These are phyloP conservation scores for Cinnamomum chago DNA, from an alignment of 164 flowering plant species.

Conservation along the genomic window DNA sequence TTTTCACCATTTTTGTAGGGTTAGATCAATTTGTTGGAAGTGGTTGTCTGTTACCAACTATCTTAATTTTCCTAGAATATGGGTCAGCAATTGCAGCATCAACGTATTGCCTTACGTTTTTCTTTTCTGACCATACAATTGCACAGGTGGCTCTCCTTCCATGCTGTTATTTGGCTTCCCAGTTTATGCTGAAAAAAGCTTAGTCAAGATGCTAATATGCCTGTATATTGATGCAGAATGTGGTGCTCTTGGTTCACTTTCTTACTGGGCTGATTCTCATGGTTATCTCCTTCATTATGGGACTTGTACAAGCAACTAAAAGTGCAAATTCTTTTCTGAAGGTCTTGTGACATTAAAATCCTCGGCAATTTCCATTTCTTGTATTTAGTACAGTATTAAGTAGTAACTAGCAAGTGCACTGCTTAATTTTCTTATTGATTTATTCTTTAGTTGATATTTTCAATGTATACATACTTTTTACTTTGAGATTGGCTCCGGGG, in stretches of 20 bases:
- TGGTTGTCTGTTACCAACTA: slow-evolving; percentile 53
- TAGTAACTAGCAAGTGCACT: neutral
- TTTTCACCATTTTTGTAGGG: slow-evolving; percentile 34
- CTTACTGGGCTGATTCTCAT: slow-evolving; percentile 90
- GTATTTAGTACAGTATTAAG: neutral
- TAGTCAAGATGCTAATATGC: neutral
- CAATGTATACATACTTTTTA: neutral
- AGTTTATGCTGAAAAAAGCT: neutral
- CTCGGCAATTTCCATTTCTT: neutral
- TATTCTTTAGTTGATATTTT: neutral
- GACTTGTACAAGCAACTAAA: slow-evolving; percentile 60
- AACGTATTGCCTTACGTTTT: slow-evolving; percentile 93
- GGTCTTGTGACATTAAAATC: slow-evolving; percentile 36
- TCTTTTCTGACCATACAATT: slow-evolving; percentile 82
- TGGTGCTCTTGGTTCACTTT: slow-evolving; percentile 77
- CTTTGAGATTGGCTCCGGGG: too few relatives aligned
- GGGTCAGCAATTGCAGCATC: slow-evolving; percentile 89
- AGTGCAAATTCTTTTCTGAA: slow-evolving; percentile 71
- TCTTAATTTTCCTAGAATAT: slow-evolving; percentile 71
- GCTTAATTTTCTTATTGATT: neutral
- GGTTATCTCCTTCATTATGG: slow-evolving; percentile 97
- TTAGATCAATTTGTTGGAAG: slow-evolving; percentile 86
- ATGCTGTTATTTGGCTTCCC: neutral
- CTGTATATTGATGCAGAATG: slow-evolving; percentile 59
- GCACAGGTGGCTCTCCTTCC: slow-evolving; percentile 62